Conservation (phyloP, 2,329 filamentous ascomycete species). For the Ophiocordyceps camponoti-rufipedis region DNA sequence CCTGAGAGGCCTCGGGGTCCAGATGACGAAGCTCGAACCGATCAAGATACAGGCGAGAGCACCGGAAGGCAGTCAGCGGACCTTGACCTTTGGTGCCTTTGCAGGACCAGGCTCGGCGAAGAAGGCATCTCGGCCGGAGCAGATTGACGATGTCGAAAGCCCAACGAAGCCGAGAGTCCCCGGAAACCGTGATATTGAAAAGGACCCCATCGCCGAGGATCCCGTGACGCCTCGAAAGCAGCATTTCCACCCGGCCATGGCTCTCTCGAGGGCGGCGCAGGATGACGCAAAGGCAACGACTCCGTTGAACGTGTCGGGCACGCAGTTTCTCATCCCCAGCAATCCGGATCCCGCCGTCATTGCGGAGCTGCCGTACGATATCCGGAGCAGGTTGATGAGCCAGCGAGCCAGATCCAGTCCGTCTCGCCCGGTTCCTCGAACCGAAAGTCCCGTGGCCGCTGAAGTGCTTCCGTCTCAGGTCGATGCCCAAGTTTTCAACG, state of each 20-base stretch:
- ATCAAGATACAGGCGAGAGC: constrained; percentile 41
- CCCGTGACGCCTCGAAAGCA: constrained; percentile 33
- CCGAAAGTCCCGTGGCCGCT: constrained; percentile 20
- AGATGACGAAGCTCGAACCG: constrained; percentile 82
- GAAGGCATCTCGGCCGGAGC: constrained; percentile 22
- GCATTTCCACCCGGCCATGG: constrained; percentile 33
- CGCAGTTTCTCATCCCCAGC: constrained; percentile 78
- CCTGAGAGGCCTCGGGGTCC: constrained; percentile 77
- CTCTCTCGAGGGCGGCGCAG: constrained; percentile 29
- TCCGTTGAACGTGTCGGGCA: constrained; percentile 63
- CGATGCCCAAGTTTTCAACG: constrained; percentile 68
- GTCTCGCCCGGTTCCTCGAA: constrained; percentile 10
- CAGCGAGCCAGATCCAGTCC: constrained; percentile 23
- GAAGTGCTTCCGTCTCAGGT: constrained; percentile 53
- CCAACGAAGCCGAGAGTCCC: constrained; percentile 14
- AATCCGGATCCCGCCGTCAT: constrained; percentile 70
- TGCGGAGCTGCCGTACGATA: constrained; percentile 68
- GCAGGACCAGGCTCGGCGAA: constrained; percentile 19
- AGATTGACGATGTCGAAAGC: constrained; percentile 30
- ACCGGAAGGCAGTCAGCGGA: constrained; percentile 59
- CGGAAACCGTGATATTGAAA: constrained; percentile 11
- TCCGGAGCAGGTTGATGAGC: constrained; percentile 54
- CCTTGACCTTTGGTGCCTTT: constrained; percentile 51
- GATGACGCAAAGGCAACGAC: constrained; percentile 38
- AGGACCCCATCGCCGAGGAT: constrained; percentile 37